A percentile compares a stretch with the other conserved stretches of the same genome.
These are phyloP conservation scores for Saccharomyces hybrid DNA, from an alignment of 1,139 yeast species.

Conservation along the genomic window DNA sequence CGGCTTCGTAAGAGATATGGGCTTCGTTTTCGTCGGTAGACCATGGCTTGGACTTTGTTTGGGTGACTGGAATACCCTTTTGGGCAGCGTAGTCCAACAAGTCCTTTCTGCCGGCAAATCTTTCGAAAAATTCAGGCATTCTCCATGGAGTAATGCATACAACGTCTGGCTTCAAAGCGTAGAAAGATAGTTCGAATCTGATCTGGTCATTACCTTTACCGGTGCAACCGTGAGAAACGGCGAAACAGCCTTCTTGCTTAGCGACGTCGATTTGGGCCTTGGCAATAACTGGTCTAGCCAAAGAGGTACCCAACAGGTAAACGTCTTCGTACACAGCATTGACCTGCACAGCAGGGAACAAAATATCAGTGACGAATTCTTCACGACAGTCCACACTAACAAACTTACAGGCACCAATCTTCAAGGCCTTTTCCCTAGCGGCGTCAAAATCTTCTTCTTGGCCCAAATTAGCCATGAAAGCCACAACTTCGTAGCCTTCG, in stretches of 20 bases:
- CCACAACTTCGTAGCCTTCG: slow-evolving; percentile 95
- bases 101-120: slow-evolving; percentile 97
- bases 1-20: slow-evolving; percentile 97
- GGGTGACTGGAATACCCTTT: slow-evolving; percentile 89
- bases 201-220: slow-evolving; percentile 99
- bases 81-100: slow-evolving; percentile 86
- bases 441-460: slow-evolving; percentile 99
- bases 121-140: slow-evolving; percentile 86
- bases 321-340: slow-evolving; percentile 97
- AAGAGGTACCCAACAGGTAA: slow-evolving; percentile 89
- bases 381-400: slow-evolving; percentile 91
- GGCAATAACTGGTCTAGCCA: slow-evolving; percentile 98
- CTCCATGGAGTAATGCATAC: slow-evolving; percentile 99
- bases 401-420: slow-evolving; percentile 94
- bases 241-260: slow-evolving; percentile 94
- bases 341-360: slow-evolving; percentile 92
- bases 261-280: slow-evolving; percentile 97
- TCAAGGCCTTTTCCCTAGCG: slow-evolving; percentile 91
- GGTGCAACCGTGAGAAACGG: slow-evolving; percentile 97
- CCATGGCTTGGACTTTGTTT: slow-evolving; percentile 99
- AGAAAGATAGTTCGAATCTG: slow-evolving; percentile 92
- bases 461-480: slow-evolving; percentile 95
- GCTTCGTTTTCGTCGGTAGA: slow-evolving; percentile 98
- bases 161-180: slow-evolving; percentile 96
- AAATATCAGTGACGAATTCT: slow-evolving; percentile 86